Conservation (phyloP, 2,329 filamentous ascomycete species). For the Fusarium sp. region DNA sequence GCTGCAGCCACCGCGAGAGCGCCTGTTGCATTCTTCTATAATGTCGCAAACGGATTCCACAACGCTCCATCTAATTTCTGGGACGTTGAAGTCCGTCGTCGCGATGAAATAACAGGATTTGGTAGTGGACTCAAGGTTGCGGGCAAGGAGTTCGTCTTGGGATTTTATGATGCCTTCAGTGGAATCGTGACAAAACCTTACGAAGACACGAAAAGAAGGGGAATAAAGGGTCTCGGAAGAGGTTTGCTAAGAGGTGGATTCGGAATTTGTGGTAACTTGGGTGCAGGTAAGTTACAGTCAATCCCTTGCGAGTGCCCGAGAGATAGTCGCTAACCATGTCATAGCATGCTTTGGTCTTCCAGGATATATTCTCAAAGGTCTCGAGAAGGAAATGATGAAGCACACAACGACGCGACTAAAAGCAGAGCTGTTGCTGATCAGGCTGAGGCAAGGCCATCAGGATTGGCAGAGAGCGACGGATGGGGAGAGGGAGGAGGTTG, state of each 20-base stretch:
- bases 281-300: constrained; percentile 46
- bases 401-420: constrained; percentile 49
- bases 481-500: constrained; percentile 8
- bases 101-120: constrained; percentile 75
- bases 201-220: constrained; percentile 71
- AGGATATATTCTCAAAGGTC: constrained; percentile 65
- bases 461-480: constrained; percentile 42
- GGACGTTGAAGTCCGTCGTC: constrained; percentile 69
- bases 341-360: constrained; percentile 57
- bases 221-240: constrained; percentile 70
- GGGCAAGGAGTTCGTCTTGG: constrained; percentile 71
- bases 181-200: constrained; percentile 74
- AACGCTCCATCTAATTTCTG: constrained; percentile 76
- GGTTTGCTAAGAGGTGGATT: constrained; percentile 61
- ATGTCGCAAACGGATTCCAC: constrained; percentile 77
- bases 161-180: constrained; percentile 76
- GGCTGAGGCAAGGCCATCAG: constrained; percentile 47
- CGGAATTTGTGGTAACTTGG: constrained; percentile 59
- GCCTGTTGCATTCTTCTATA: constrained; percentile 76
- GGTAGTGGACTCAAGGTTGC: constrained; percentile 70
- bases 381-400: constrained; percentile 61
- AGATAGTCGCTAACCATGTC: not conserved
- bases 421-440: constrained; percentile 50
- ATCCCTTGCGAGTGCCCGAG: too few species aligned
- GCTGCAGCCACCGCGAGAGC: constrained; percentile 71